A percentile compares a stretch with the other conserved stretches of the same genome.
Conservation (phyloP, 352 stramenopile genomes). For the Phytopythium montanum region DNA sequence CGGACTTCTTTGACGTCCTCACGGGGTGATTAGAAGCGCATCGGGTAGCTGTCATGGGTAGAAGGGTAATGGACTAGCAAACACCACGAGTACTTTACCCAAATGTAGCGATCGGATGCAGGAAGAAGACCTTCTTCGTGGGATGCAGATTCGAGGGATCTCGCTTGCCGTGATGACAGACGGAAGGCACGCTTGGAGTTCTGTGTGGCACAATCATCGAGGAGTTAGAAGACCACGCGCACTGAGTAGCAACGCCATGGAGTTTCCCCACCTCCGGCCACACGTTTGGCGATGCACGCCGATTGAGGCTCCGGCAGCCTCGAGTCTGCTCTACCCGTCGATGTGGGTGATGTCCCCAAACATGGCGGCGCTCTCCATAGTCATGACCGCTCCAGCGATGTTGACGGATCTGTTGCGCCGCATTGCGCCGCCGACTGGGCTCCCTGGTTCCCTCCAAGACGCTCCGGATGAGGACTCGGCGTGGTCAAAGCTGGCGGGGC, state of each 20-base stretch:
- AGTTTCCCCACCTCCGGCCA: not conserved
- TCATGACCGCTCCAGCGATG: constrained; percentile 80
- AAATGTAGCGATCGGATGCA: not conserved
- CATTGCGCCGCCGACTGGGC: constrained; percentile 25
- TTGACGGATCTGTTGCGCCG: constrained; percentile 76
- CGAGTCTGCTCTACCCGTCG: not conserved
- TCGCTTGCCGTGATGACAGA: not conserved
- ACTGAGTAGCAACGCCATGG: not conserved
- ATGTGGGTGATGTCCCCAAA: constrained; percentile 5
- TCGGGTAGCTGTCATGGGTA: not conserved
- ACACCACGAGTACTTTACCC: not conserved
- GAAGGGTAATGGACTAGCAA: not conserved
- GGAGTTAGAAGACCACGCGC: not conserved
- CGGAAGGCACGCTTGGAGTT: not conserved
- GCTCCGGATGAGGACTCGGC: constrained; percentile 7
- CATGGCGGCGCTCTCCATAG: constrained; percentile 46
- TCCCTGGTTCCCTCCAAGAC: constrained; percentile 9
- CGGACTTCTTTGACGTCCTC: constrained; percentile 81
- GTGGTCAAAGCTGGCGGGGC: constrained; percentile 21
- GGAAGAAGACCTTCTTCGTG: not conserved
- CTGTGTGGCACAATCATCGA: not conserved
- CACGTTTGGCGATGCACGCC: not conserved
- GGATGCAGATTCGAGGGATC: not conserved
- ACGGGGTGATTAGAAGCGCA: constrained; percentile 16
- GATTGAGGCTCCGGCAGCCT: not conserved